These are phyloP conservation scores for Verticillium dahliae DNA, from an alignment of 2,329 filamentous ascomycete genomes.

Conservation along the genomic window DNA sequence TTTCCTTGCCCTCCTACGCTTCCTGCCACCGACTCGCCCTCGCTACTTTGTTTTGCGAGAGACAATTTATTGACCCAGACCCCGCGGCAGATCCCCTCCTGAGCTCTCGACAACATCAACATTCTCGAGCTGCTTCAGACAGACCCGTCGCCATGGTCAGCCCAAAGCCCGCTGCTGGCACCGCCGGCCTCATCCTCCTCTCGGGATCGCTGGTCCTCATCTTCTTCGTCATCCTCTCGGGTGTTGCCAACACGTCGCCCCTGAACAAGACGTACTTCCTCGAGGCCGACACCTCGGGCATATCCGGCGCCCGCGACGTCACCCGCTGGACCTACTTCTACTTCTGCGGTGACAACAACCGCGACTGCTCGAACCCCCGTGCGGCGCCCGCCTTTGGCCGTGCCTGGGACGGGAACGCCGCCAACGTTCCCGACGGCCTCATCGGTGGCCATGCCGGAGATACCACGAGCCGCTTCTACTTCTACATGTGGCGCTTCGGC, in stretches of 20 bases:
- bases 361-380: conserved; percentile 56
- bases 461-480: conserved; percentile 59
- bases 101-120: not conserved
- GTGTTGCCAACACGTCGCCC: conserved; percentile 39
- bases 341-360: conserved; percentile 61
- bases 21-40: not conserved
- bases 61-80: not conserved
- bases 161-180: conserved; percentile 33
- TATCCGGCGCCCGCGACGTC: conserved; percentile 57
- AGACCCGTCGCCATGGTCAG: conserved; percentile 5
- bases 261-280: conserved; percentile 82
- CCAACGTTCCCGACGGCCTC: conserved; percentile 36
- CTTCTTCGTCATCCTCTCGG: conserved; percentile 54
- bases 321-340: conserved; percentile 92
- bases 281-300: conserved; percentile 66
- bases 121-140: not conserved
- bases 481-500: conserved; percentile 82
- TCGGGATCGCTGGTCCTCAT: conserved; percentile 45
- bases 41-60: not conserved
- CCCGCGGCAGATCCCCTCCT: not conserved
- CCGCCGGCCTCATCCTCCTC: conserved; percentile 40
- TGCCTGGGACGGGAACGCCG: conserved; percentile 50
- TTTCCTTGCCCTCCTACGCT: not conserved
- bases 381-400: conserved; percentile 66
- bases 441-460: conserved; percentile 42